Conservation (phyloP, 495 filamentous ascomycete species). For the Aspergillus cavernicola region DNA sequence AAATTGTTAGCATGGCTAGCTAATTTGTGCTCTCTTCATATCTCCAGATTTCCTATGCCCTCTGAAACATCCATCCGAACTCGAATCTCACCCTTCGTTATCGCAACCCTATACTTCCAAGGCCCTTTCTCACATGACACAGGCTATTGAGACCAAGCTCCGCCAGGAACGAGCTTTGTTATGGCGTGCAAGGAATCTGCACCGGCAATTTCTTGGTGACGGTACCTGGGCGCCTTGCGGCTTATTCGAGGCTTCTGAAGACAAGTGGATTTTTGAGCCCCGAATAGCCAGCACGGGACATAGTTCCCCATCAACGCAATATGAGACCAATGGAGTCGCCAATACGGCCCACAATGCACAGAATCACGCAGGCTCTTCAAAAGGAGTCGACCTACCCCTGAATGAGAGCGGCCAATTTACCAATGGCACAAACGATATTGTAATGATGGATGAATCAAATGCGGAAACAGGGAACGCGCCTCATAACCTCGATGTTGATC, state of each 20-base stretch:
- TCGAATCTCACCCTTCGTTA: constrained; percentile 78
- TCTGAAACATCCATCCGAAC: constrained; percentile 78
- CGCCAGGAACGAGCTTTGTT: constrained; percentile 72
- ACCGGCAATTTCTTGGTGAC: constrained; percentile 76
- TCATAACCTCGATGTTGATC: constrained; percentile 5
- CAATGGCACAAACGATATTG: constrained; percentile 29
- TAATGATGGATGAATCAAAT: constrained; percentile 41
- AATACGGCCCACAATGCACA: constrained; percentile 10
- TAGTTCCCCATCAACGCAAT: constrained; percentile 17
- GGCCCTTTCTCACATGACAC: constrained; percentile 74
- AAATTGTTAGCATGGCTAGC: background rate
- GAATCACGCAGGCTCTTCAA: background rate
- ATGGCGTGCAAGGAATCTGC: constrained; percentile 72
- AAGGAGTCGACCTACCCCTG: constrained; percentile 9
- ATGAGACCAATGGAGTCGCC: constrained; percentile 15
- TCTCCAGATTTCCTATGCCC: constrained; percentile 76
- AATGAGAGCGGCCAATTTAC: constrained; percentile 6
- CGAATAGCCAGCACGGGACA: constrained; percentile 16
- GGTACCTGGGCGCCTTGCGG: constrained; percentile 73
- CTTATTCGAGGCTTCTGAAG: constrained; percentile 35
- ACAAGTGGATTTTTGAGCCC: constrained; percentile 41
- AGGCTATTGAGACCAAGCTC: constrained; percentile 63
- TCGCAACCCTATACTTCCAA: constrained; percentile 78
- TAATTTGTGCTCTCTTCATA: constrained; percentile 8
- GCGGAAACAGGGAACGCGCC: background rate